Conservation (phyloP, 495 filamentous ascomycete genomes). For the Aspergillus steynii region DNA sequence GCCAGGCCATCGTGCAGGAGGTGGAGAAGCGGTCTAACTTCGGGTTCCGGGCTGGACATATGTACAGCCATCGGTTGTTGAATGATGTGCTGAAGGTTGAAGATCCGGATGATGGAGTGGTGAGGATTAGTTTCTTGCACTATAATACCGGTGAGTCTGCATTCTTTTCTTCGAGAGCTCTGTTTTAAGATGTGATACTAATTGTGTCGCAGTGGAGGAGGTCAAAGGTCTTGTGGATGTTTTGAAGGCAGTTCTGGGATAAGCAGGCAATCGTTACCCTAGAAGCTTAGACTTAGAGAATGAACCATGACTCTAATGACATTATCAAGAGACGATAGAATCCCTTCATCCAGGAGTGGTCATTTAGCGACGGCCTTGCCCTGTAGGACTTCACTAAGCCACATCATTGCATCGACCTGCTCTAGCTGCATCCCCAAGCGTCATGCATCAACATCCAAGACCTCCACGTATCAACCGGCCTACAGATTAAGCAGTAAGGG, state of each 20-base stretch:
- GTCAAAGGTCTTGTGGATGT: conserved; percentile 51
- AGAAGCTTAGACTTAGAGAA: too few species aligned
- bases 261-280: not conserved
- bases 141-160: conserved; percentile 68
- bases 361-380: too few species aligned
- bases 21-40: conserved; percentile 56
- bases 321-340: too few species aligned
- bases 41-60: conserved; percentile 67
- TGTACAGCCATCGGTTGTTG: conserved; percentile 64
- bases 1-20: conserved; percentile 59
- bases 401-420: too few species aligned
- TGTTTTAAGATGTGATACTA: conserved; percentile 7
- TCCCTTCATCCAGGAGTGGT: too few species aligned
- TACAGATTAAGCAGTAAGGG: too few species aligned
- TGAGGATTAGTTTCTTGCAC: conserved; percentile 70
- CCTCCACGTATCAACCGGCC: too few species aligned
- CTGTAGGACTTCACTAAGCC: too few species aligned
- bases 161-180: not conserved
- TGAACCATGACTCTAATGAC: too few species aligned
- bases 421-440: too few species aligned
- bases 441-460: too few species aligned
- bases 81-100: conserved; percentile 58
- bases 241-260: conserved; percentile 39
- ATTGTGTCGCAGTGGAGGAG: conserved; percentile 51
- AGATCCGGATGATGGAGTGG: conserved; percentile 57